Evolutionary conservation across 208 protist species (phyloP).

Genomic region (Trichomonas tenax): DNA sequence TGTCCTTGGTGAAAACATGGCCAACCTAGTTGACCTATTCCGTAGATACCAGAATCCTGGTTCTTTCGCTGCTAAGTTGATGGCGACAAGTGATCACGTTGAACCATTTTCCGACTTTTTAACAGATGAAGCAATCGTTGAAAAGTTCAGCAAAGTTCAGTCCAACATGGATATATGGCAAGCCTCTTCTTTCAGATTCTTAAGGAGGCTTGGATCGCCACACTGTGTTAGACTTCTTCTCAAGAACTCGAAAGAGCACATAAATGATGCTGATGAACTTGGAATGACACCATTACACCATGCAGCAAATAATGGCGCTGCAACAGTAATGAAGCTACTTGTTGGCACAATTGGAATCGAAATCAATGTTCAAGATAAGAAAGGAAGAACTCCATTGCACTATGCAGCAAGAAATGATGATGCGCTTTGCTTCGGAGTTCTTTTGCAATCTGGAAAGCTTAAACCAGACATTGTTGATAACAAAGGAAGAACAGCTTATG

Average conservation of each 20-base stretch:
- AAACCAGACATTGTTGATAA: not conserved
- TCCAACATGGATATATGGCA: not conserved
- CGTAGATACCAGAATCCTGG: not conserved
- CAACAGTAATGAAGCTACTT: not conserved
- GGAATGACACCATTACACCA: not conserved
- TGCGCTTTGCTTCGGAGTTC: not conserved
- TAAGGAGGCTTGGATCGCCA: not conserved
- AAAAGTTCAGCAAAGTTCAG: not conserved
- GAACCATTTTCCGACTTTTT: not conserved
- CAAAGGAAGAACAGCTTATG: not conserved
- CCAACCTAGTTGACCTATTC: not conserved
- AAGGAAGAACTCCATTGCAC: slow-evolving; percentile 2
- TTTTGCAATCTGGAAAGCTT: not conserved
- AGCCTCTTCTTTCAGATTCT: not conserved
- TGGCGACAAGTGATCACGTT: not conserved
- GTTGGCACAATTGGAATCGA: not conserved
- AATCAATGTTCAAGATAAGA: not conserved
- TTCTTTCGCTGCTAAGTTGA: not conserved
- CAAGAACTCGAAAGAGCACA: not conserved
- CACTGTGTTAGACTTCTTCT: not conserved
- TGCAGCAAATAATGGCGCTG: not conserved
- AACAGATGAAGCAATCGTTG: not conserved
- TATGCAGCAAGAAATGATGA: not conserved
- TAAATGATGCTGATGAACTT: not conserved
- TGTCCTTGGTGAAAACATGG: not conserved